Conservation (phyloP, 495 filamentous ascomycete species). For the Hyaloscypha finlandica region DNA sequence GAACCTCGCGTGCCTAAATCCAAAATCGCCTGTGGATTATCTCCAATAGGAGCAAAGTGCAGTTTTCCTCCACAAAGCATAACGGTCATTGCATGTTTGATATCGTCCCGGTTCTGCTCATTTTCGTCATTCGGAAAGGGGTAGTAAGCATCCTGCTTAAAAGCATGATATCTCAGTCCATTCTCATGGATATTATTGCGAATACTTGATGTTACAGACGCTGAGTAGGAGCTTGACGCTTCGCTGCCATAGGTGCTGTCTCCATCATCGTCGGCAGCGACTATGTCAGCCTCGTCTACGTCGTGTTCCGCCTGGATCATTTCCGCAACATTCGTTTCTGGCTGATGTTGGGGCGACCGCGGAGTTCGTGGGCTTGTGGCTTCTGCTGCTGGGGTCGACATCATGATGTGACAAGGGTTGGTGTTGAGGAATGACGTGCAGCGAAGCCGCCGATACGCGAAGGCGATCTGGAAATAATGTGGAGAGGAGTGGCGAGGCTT, state of each 20-base stretch:
- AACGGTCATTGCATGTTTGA: constrained; percentile 62
- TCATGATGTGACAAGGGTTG: neutral
- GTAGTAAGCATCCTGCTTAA: constrained; percentile 59
- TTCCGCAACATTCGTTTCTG: neutral
- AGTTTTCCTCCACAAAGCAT: constrained; percentile 49
- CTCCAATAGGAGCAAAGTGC: constrained; percentile 52
- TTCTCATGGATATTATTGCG: constrained; percentile 62
- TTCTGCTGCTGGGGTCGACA: neutral
- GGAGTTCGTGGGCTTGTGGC: neutral
- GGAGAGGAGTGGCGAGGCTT: neutral
- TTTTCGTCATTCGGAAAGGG: constrained; percentile 64
- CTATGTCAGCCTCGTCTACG: neutral
- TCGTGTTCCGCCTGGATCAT: neutral
- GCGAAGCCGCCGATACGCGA: neutral
- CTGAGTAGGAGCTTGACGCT: constrained; percentile 39
- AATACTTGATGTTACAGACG: constrained; percentile 54
- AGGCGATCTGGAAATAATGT: neutral
- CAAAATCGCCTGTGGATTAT: constrained; percentile 52
- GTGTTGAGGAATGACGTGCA: neutral
- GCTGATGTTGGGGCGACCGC: neutral
- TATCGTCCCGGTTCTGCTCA: constrained; percentile 72
- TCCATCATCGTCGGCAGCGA: neutral
- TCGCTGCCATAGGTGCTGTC: constrained; percentile 51
- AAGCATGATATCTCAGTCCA: constrained; percentile 68
- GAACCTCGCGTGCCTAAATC: constrained; percentile 54